Percentiles rank a stretch among this genome's conserved stretches.
Conservation (phyloP, 768 basidiomycete genomes). For the Phylloporus sp. region DNA sequence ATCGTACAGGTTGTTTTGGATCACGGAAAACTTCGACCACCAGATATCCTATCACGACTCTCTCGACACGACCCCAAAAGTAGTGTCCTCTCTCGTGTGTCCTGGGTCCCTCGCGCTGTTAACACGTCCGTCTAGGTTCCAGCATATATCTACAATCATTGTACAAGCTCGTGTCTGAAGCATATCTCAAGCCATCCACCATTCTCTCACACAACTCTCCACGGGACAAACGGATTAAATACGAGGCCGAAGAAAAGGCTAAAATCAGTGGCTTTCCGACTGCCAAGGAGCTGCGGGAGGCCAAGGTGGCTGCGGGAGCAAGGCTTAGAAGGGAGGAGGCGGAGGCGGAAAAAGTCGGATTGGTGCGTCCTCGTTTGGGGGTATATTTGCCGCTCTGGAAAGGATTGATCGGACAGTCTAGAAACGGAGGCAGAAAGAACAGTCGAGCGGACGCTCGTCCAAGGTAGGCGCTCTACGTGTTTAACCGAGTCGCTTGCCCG, state of each 20-base stretch:
- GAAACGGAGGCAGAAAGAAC: conserved; percentile 60
- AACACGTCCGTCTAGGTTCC: conserved; percentile 20
- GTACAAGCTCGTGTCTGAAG: conserved; percentile 62
- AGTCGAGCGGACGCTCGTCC: conserved; percentile 37
- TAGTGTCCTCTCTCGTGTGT: conserved; percentile 31
- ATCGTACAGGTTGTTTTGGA: conserved; percentile 74
- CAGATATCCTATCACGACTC: conserved; percentile 57
- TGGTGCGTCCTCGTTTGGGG: conserved; percentile 46
- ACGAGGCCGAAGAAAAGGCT: conserved; percentile 72
- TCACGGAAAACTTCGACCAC: conserved; percentile 79
- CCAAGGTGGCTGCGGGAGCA: conserved; percentile 60
- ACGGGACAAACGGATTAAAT: conserved; percentile 72
- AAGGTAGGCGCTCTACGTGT: conserved; percentile 42
- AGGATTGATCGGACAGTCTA: conserved; percentile 31
- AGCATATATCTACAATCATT: conserved; percentile 54
- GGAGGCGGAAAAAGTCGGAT: conserved; percentile 65
- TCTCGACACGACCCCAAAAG: conserved; percentile 55
- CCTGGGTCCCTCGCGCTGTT: neutral
- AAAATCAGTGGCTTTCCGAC: conserved; percentile 75
- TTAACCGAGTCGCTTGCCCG: neutral
- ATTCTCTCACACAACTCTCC: conserved; percentile 74
- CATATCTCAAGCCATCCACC: conserved; percentile 80
- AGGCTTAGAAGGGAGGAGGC: conserved; percentile 66
- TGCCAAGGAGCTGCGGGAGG: conserved; percentile 70
- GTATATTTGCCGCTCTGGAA: neutral